Evolutionary conservation across 2,329 filamentous ascomycete species (phyloP).

Genomic region (Diaporthe vaccinii): DNA sequence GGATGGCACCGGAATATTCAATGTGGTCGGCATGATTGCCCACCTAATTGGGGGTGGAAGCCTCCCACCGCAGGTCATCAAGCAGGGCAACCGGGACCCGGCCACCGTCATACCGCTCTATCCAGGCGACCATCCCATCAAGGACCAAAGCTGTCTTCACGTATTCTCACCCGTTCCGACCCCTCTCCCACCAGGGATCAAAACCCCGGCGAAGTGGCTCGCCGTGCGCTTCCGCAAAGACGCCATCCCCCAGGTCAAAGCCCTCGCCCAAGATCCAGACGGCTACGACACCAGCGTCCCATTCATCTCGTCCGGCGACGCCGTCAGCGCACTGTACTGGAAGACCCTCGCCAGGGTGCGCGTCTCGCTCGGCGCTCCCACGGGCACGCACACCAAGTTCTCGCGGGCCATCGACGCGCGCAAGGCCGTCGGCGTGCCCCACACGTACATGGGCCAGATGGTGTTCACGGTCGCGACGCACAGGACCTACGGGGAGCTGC

Average conservation of each 20-base stretch:
- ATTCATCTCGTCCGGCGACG: neutral
- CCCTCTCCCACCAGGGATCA: neutral
- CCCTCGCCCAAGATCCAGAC: neutral
- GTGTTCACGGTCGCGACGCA: no score
- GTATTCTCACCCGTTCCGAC: neutral
- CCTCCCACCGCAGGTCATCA: neutral
- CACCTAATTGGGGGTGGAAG: neutral
- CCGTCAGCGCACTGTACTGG: neutral
- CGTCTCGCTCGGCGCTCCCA: no score
- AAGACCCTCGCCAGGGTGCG: neutral
- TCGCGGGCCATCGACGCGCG: no score
- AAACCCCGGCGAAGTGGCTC: neutral
- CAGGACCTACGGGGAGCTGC: no score
- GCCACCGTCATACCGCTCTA: neutral
- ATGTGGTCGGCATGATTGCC: neutral
- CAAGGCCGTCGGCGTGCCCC: no score
- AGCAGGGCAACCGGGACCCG: neutral
- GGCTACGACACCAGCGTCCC: neutral
- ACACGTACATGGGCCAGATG: no score
- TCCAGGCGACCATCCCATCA: neutral
- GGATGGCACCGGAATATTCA: neutral
- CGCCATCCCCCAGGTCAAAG: neutral
- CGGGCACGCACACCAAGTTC: no score
- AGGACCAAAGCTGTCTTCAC: neutral
- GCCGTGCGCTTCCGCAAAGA: neutral